Evolutionary conservation across 73 alveolate genomes (phyloP), one percentile per base, ranked within the genome.

Genomic region (Paramecium biaurelia): DNA sequence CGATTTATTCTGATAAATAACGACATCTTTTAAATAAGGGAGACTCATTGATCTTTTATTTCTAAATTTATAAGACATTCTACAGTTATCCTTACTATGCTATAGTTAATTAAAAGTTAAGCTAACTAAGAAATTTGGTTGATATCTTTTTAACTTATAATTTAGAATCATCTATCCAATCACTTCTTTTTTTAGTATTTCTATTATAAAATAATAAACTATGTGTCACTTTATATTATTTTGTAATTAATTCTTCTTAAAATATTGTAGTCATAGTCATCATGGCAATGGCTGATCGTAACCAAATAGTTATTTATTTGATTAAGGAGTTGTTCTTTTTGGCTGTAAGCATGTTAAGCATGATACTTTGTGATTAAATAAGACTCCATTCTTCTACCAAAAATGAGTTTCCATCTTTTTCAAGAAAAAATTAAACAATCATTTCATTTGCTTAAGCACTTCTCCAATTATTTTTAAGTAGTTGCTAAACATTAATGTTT

Each of bases 351-450:
- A 10, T 34, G 8, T 74, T 37, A 28, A 21, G 63, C 9, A 34
- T 74, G 30, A 53, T 53, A 53, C 68, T 53, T 53, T 53, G 14
- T 30, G 57, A 74, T 21, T 74, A 37, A 12, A 63, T 63, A n/a
- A 74, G 57, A 70, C 86, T 24, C 86, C 86, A 70, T 70, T 70
- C 86, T 32, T 70, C 86, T 8, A 70, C 86, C 7, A 70, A 49
- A 32, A 24, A 70, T 0, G 58, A 32, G 15, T 70, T 32, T 32
- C 86, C 86, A 28, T 70, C 86, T 35, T 70, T 18, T 26, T 70
- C 86, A 1, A 70, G 58, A 20, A 70, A 70, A 49, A 70, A 70
- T 70, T 70, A 70, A n/a, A 70, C 30, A 32, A 70, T 70, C 86
- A 70, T 70, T 70, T 70, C 86, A 18, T 70, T 70, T 4, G 49